Conservation (phyloP, 2,329 filamentous ascomycete species). For the Calcarisporium arbuscula region DNA sequence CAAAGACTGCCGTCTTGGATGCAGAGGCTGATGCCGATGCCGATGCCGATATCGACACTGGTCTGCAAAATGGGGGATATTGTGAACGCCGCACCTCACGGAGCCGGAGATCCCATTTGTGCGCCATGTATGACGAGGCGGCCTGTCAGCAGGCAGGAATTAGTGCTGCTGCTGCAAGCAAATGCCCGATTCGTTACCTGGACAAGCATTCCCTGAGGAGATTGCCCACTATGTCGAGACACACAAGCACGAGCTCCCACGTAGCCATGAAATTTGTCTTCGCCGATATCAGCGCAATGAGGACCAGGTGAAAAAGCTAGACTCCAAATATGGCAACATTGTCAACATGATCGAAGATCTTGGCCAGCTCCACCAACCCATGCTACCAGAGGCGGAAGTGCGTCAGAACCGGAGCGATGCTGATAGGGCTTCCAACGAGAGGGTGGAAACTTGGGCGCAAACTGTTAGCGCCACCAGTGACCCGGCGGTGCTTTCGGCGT, state of each 20-base stretch:
- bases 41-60: constrained; percentile 16
- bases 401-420: constrained; percentile 34
- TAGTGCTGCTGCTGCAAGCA: constrained; percentile 47
- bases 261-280: constrained; percentile 90
- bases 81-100: constrained; percentile 39
- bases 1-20: constrained; percentile 35
- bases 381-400: constrained; percentile 59
- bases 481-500: constrained; percentile 16
- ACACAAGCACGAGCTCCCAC: constrained; percentile 89
- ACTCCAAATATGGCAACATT: constrained; percentile 88
- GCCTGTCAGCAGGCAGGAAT: constrained; percentile 44
- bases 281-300: constrained; percentile 84
- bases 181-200: constrained; percentile 88
- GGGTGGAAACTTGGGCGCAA: constrained; percentile 82
- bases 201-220: constrained; percentile 92
- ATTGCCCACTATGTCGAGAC: constrained; percentile 90
- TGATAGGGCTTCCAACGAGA: constrained; percentile 54
- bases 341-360: constrained; percentile 93
- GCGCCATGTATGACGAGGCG: constrained; percentile 58
- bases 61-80: constrained; percentile 17
- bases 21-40: constrained; percentile 24
- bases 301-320: constrained; percentile 76
- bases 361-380: constrained; percentile 79
- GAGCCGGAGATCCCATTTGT: constrained; percentile 54
- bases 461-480: constrained; percentile 54